Conservation (phyloP, 2,329 filamentous ascomycete species). For the Rugonectria rugulosa region DNA sequence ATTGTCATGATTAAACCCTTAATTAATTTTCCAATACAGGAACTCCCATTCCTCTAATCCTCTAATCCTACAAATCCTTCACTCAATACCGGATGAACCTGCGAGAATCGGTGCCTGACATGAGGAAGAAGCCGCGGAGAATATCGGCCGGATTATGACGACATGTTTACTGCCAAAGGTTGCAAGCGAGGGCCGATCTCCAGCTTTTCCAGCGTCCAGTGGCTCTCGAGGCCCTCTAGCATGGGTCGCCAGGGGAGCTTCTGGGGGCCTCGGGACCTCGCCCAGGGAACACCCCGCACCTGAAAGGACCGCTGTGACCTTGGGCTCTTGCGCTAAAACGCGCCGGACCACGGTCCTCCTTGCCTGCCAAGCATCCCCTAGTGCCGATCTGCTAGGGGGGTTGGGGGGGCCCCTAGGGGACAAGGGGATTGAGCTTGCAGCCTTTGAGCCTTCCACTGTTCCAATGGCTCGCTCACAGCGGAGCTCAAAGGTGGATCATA, state of each 20-base stretch:
- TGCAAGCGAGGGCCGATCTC: neutral
- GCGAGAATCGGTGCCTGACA: neutral
- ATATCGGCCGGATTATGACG: slow-evolving; percentile 3
- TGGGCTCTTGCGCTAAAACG: neutral
- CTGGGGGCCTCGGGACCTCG: neutral
- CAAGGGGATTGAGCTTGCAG: slow-evolving; percentile 20
- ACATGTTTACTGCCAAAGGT: neutral
- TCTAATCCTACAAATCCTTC: neutral
- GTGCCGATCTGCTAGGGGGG: too few relatives aligned
- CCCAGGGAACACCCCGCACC: slow-evolving; percentile 5
- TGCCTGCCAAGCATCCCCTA: neutral
- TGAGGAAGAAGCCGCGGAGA: neutral
- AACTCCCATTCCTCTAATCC: neutral
- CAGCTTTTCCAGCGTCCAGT: neutral
- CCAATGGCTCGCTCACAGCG: slow-evolving; percentile 1
- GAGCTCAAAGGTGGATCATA: neutral
- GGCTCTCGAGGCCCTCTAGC: neutral
- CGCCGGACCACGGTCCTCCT: neutral
- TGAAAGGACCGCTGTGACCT: neutral
- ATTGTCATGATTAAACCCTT: neutral
- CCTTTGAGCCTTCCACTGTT: too few relatives aligned
- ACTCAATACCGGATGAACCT: neutral
- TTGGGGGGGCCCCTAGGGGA: neutral
- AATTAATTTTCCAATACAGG: neutral
- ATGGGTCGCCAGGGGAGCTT: too few relatives aligned